Evolutionary conservation across 2,329 filamentous ascomycete species (phyloP).

Genomic region (Amesomyces nigricolor): DNA sequence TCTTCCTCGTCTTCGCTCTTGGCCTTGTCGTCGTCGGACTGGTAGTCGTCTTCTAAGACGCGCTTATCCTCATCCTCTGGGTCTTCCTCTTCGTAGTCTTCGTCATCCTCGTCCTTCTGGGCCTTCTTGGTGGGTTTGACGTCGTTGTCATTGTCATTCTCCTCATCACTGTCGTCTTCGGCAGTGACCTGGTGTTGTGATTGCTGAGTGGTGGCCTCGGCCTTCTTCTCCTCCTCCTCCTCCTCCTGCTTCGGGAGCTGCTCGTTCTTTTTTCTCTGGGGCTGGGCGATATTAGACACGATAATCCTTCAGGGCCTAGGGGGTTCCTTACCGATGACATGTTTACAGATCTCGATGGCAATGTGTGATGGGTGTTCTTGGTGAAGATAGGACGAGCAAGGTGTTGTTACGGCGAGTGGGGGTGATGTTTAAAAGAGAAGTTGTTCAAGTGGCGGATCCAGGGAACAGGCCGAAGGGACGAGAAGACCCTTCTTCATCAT

Average conservation of each 20-base stretch:
- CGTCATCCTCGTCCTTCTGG: slow-evolving; percentile 19
- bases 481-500: slow-evolving; percentile 25
- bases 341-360: not conserved
- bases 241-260: slow-evolving; percentile 16
- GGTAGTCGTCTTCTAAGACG: slow-evolving; percentile 24
- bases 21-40: slow-evolving; percentile 23
- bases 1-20: slow-evolving; percentile 19
- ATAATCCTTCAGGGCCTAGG: not conserved
- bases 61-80: slow-evolving; percentile 24
- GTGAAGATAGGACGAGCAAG: slow-evolving; percentile 12
- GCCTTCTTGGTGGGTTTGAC: slow-evolving; percentile 15
- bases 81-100: slow-evolving; percentile 27
- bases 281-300: slow-evolving; percentile 6
- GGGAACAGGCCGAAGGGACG: slow-evolving; percentile 8
- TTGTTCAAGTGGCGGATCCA: slow-evolving; percentile 5
- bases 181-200: slow-evolving; percentile 7
- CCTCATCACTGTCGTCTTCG: slow-evolving; percentile 15
- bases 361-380: not conserved
- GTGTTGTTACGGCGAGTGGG: slow-evolving; percentile 4
- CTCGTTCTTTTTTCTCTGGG: slow-evolving; percentile 14
- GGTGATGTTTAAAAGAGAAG: slow-evolving; percentile 15
- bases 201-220: slow-evolving; percentile 8
- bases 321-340: slow-evolving; percentile 23
- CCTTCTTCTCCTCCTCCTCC: slow-evolving; percentile 17
- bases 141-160: slow-evolving; percentile 11